These are phyloP conservation scores for Colletotrichum limetticola DNA, from an alignment of 2,329 filamentous ascomycete species.

Conservation along the genomic window DNA sequence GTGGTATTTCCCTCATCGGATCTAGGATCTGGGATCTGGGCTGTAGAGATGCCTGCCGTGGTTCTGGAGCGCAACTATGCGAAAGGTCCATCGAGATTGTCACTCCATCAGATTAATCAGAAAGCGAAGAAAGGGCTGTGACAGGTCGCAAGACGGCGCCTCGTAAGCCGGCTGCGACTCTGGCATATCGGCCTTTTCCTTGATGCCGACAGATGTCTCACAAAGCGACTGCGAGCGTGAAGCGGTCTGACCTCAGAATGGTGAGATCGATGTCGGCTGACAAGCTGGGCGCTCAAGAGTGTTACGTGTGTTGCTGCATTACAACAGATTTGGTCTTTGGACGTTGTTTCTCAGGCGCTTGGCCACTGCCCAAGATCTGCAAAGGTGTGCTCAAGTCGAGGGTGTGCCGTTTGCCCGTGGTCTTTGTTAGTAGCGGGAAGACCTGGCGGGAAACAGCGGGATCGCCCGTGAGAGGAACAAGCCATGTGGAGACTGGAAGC, in stretches of 20 bases:
- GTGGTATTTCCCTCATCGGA: conserved; percentile 12
- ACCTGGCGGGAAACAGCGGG: conserved; percentile 24
- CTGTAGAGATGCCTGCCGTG: conserved; percentile 11
- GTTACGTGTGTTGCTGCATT: not conserved
- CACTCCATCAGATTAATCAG: not conserved
- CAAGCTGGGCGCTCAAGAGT: conserved; percentile 4
- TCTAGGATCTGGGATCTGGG: conserved; percentile 28
- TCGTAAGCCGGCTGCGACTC: conserved; percentile 1
- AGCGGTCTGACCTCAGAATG: conserved; percentile 33
- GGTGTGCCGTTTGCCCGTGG: not conserved
- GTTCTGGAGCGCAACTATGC: conserved; percentile 5
- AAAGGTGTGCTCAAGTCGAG: not conserved
- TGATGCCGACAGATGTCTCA: conserved; percentile 25
- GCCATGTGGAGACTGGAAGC: not conserved
- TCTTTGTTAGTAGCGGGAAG: conserved; percentile 10
- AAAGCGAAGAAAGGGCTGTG: not conserved
- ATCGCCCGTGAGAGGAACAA: conserved; percentile 6
- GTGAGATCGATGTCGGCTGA: conserved; percentile 19
- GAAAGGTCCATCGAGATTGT: conserved; percentile 6
- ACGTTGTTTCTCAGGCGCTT: not conserved
- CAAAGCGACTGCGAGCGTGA: conserved; percentile 15
- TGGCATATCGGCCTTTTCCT: not conserved
- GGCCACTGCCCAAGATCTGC: not conserved
- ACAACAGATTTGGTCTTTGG: not conserved
- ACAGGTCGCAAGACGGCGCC: not conserved